Evolutionary conservation across 2,329 filamentous ascomycete genomes (phyloP).

Genomic region (Graphium sp.): DNA sequence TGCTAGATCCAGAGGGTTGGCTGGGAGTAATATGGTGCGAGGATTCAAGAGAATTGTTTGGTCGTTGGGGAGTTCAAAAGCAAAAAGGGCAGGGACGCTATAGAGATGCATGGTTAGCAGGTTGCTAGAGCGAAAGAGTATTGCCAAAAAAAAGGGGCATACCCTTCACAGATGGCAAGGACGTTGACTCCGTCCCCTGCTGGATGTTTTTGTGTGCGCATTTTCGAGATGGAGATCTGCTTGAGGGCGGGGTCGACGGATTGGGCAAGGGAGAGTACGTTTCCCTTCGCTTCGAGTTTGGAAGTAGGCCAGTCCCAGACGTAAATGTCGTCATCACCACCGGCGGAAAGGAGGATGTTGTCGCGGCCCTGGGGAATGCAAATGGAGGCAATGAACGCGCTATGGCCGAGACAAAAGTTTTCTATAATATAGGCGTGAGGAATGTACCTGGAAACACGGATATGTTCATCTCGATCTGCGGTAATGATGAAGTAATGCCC

Average conservation of each 20-base stretch:
- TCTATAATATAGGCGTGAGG: slow-evolving; percentile 83
- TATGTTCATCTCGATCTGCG: slow-evolving; percentile 50
- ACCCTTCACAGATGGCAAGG: slow-evolving; percentile 26
- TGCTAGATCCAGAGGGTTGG: slow-evolving; percentile 47
- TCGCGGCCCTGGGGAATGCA: slow-evolving; percentile 40
- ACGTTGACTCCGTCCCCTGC: slow-evolving; percentile 15
- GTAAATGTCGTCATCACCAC: slow-evolving; percentile 64
- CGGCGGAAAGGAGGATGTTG: slow-evolving; percentile 65
- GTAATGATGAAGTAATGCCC: slow-evolving; percentile 34
- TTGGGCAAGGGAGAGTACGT: slow-evolving; percentile 27
- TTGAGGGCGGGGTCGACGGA: slow-evolving; percentile 11
- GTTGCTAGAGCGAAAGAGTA: background rate
- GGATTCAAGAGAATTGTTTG: too few relatives aligned
- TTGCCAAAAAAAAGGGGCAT: slow-evolving; percentile 10
- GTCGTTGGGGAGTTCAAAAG: too few relatives aligned
- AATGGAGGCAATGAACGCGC: slow-evolving; percentile 65
- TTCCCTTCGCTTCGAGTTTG: slow-evolving; percentile 32
- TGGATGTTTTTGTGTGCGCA: too few relatives aligned
- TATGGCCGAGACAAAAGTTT: slow-evolving; percentile 75
- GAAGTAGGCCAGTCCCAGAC: slow-evolving; percentile 66
- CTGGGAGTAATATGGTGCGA: slow-evolving; percentile 38
- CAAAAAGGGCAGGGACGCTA: slow-evolving; percentile 46
- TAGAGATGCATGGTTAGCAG: slow-evolving; percentile 7
- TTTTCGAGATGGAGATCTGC: slow-evolving; percentile 26
- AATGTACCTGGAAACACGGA: slow-evolving; percentile 66